These are phyloP conservation scores for Amaranthus hypochondriacus DNA, from an alignment of 148 eudicot genomes.

Conservation along the genomic window DNA sequence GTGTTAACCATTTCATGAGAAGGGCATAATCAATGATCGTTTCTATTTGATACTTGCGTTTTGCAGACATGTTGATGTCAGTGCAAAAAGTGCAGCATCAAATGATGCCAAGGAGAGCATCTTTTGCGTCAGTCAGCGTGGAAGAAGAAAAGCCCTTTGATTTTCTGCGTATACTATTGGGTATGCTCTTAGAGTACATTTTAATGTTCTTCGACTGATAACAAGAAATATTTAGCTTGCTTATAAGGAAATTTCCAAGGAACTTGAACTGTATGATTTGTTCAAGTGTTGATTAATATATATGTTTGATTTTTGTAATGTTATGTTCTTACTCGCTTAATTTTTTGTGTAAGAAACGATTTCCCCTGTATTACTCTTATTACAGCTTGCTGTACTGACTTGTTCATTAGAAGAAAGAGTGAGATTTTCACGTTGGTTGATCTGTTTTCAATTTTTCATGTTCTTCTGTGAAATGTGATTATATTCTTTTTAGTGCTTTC, in stretches of 20 bases:
- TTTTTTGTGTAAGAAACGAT: neutral
- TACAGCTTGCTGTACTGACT: neutral
- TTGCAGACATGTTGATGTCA: slow-evolving; percentile 46
- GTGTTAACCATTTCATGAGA: no score
- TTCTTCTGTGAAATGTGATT: no score
- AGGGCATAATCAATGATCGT: neutral
- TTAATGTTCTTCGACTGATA: neutral
- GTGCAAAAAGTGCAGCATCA: slow-evolving; percentile 36
- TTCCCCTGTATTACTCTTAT: neutral
- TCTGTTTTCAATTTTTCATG: neutral
- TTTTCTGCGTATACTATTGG: slow-evolving; percentile 59
- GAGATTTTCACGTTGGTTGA: neutral
- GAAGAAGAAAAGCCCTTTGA: slow-evolving; percentile 79
- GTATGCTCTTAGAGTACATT: slow-evolving; percentile 31
- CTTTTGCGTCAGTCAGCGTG: slow-evolving; percentile 64
- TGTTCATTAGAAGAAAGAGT: neutral
- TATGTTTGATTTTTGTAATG: neutral
- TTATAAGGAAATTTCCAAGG: neutral
- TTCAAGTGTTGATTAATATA: neutral
- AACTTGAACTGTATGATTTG: neutral
- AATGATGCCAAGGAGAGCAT: slow-evolving; percentile 31
- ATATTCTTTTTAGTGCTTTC: no score
- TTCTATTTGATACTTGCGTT: slow-evolving; percentile 25
- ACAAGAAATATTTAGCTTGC: neutral
- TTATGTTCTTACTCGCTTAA: neutral